Evolutionary conservation across 2,329 filamentous ascomycete species (phyloP).

Genomic region (Magnaporthiopsis incrustans): DNA sequence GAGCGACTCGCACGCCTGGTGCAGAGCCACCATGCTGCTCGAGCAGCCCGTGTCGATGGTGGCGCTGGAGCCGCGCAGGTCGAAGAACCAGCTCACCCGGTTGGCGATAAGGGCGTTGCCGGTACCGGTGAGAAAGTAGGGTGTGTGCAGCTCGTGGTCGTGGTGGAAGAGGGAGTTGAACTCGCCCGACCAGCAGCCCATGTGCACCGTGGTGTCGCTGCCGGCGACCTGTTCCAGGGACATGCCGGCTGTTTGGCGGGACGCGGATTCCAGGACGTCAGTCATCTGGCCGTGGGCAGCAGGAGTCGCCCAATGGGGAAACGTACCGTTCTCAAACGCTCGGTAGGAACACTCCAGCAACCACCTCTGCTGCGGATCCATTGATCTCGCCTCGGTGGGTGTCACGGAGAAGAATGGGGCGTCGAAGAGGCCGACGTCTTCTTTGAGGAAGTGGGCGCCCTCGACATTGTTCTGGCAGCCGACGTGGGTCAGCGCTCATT

Average conservation of each 20-base stretch:
- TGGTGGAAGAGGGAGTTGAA: constrained; percentile 11
- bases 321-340: constrained; percentile 20
- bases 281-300: neutral
- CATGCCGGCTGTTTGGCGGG: constrained; percentile 17
- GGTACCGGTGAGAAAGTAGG: constrained; percentile 20
- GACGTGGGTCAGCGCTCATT: no score
- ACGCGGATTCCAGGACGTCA: neutral
- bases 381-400: constrained; percentile 21
- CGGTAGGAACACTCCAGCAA: constrained; percentile 28
- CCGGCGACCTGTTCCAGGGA: constrained; percentile 18
- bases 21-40: constrained; percentile 22
- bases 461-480: neutral
- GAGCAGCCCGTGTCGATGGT: constrained; percentile 32
- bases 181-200: constrained; percentile 23
- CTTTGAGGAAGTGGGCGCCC: constrained; percentile 23
- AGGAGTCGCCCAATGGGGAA: neutral
- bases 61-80: constrained; percentile 27
- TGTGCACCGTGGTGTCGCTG: constrained; percentile 22
- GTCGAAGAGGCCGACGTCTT: constrained; percentile 26
- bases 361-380: constrained; percentile 25
- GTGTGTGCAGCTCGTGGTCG: constrained; percentile 17
- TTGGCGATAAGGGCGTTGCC: constrained; percentile 23
- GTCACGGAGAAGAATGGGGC: constrained; percentile 26
- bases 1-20: constrained; percentile 5
- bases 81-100: constrained; percentile 26